Evolutionary conservation across 768 basidiomycete genomes (phyloP), one percentile per base, ranked within the genome.

Genomic region (Leccinum uliginosum): DNA sequence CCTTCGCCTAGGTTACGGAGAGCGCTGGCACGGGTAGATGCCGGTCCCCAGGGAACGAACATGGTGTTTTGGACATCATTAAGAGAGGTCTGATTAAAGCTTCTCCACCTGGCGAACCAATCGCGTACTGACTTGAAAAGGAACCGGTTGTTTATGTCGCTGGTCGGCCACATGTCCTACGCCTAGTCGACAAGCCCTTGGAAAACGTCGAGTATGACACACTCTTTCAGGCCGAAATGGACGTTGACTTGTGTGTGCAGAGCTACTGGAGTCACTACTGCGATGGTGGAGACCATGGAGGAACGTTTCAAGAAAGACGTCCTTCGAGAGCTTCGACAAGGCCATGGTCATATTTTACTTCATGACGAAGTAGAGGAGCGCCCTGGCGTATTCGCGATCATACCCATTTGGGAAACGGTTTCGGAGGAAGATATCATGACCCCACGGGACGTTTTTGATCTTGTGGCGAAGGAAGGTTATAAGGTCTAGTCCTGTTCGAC

Each of bases 321-420:
- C 11, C 74, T 97, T 7, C 78, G 80, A 3, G 97, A 99, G 72
- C 76, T 95, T n/a, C 78, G 79, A 43, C 74, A 78, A 29, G 82
- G 83, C 34, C 65, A 67, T 60, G 94, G 94, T 4, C 83, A 91
- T 24, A 84, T 99, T 43, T 76, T 99, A 1, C 80, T 98, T 2
- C 97, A 98, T 61, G 96, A 98, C 64, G 96, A 99, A 73, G 83
- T 97, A 6, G 95, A 97, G 70, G 94, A 96, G 54, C 81, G 89
- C 38, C 91, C 94, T 1, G 95, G 95, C 2, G 80, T 84, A 1
- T 98, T 93, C 72, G 81, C 87, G 10, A 90, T 99, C 61, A 87
- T 97, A 35, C 95, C 97, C 1, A 85, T 94, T 49, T 99, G 95
- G 96, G 95, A 98, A 73, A 85, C 83, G 2, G 86, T 96, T 3